Evolutionary conservation across 768 basidiomycete genomes (phyloP).

Genomic region (Ephemerocybe angulata): DNA sequence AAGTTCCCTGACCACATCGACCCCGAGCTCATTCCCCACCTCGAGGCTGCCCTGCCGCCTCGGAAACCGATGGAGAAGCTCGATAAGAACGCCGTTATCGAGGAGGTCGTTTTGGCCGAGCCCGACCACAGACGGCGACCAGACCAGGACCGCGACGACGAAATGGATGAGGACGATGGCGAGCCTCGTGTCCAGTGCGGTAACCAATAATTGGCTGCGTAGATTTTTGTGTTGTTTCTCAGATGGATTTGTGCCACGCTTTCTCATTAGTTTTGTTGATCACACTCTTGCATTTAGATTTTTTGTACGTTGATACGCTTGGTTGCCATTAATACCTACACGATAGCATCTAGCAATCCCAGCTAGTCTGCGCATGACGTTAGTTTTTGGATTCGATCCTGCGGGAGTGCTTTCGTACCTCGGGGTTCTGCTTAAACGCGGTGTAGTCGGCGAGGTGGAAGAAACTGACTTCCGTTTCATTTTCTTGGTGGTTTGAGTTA

Average conservation of each 20-base stretch:
- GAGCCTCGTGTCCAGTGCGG: constrained; percentile 95
- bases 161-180: constrained; percentile 95
- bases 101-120: constrained; percentile 83
- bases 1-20: constrained; percentile 86
- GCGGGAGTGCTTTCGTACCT: constrained; percentile 43
- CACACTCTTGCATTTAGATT: constrained; percentile 23
- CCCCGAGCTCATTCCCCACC: constrained; percentile 56
- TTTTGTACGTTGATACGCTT: constrained; percentile 30
- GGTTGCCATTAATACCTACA: constrained; percentile 34
- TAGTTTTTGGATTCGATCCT: background rate
- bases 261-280: constrained; percentile 10
- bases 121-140: constrained; percentile 60
- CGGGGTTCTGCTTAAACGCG: constrained; percentile 77
- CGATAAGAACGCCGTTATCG: constrained; percentile 63
- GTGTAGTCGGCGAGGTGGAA: constrained; percentile 80
- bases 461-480: constrained; percentile 93
- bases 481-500: constrained; percentile 57
- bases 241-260: constrained; percentile 13
- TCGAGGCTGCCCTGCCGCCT: constrained; percentile 84
- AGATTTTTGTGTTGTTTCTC: constrained; percentile 1
- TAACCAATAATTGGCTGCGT: constrained; percentile 55
- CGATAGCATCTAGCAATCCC: constrained; percentile 34
- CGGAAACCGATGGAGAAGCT: constrained; percentile 65
- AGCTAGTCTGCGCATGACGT: constrained; percentile 36
- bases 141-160: constrained; percentile 40